These are phyloP conservation scores for Antitrichia curtipendula DNA, from an alignment of 225 moss, liverwort and hornwort genomes.

Conservation along the genomic window DNA sequence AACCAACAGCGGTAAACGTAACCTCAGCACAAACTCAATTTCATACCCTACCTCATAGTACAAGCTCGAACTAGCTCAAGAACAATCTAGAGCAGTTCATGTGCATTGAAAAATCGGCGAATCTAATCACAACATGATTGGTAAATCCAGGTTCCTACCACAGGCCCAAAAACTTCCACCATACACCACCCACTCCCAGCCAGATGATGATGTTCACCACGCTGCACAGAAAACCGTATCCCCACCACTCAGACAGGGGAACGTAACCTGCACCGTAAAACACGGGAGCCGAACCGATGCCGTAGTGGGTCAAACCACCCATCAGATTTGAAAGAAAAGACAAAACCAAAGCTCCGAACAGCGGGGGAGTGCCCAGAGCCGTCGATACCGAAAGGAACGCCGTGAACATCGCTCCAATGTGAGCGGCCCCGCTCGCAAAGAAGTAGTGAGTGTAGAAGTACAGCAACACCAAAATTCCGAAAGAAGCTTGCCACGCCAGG, in stretches of 20 bases:
- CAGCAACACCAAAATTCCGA: conserved; percentile 74
- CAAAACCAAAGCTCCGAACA: conserved; percentile 82
- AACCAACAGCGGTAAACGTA: background rate
- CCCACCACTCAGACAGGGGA: conserved; percentile 16
- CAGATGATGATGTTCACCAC: conserved; percentile 57
- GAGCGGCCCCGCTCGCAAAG: conserved; percentile 95
- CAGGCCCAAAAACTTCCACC: conserved; percentile 94
- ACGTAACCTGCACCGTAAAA: conserved; percentile 94
- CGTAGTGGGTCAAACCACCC: conserved; percentile 99
- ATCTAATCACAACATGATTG: background rate
- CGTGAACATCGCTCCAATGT: conserved; percentile 99
- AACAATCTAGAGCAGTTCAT: background rate
- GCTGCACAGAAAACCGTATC: conserved; percentile 1
- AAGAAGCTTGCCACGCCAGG: conserved; percentile 89
- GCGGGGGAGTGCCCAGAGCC: conserved; percentile 82
- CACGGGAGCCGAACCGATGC: conserved; percentile 96
- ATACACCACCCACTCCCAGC: conserved; percentile 55
- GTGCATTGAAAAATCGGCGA: background rate
- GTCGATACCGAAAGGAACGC: conserved; percentile 85
- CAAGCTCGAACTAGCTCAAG: background rate
- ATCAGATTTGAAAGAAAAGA: conserved; percentile 91
- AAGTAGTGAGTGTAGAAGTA: conserved; percentile 98
- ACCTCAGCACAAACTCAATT: background rate
- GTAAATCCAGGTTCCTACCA: conserved; percentile 25
- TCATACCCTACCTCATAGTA: conserved; percentile 16